Evolutionary conservation across 2,329 filamentous ascomycete genomes (phyloP), one percentile per base, ranked within the genome.

Genomic region (Coniosporium tulheliwenetii): DNA sequence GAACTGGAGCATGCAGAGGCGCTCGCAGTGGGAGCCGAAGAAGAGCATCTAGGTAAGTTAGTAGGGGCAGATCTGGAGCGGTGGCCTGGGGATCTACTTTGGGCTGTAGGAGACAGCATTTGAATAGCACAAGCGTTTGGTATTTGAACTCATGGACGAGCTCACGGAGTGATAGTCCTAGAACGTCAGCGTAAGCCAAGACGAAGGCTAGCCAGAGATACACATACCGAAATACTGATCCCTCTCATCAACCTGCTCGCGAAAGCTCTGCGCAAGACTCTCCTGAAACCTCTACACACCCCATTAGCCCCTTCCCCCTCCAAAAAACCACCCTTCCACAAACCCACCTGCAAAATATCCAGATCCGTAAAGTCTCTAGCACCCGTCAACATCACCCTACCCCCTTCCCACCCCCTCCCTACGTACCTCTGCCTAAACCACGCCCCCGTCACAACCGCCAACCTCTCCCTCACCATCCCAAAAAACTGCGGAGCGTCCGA

Each of bases 1-100:
- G 65, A 96, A 98, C 60, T 98, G 91, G 63, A 94, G 87, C 83
- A 96, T 93, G 72, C 91, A 98, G 50, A 98, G 67, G 48, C 83
- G 75, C 61, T 98, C 91, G 61, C 91, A 96, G 51, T 86, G 79
- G n/a, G 89, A 86, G 46, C 91, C 87, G 53, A 96, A 98, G 66
- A 98, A 96, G 41, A 98, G 78, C 82, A 96, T 96, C 87, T 94
- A 50, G 0, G 26, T 10, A 19, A 12, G 45, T 56, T 32, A 57
- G 50, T 36, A 30, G 3, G 9, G 39, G 15, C 34, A 29, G 37
- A 42, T 19, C 12, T n/a, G 15, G 15, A 39, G 12, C 15, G 12
- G 9, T 39, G 12, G 32, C 30, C n/a, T 16, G 13, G 16, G 9
- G 19, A 10, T 33, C 10, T 58, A 93, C 87, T 77, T 96, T 98